Percentiles rank a stretch among this genome's conserved stretches.
Evolutionary conservation across 805 yeast species (phyloP).

Genomic region (Lachancea quebecensis): DNA sequence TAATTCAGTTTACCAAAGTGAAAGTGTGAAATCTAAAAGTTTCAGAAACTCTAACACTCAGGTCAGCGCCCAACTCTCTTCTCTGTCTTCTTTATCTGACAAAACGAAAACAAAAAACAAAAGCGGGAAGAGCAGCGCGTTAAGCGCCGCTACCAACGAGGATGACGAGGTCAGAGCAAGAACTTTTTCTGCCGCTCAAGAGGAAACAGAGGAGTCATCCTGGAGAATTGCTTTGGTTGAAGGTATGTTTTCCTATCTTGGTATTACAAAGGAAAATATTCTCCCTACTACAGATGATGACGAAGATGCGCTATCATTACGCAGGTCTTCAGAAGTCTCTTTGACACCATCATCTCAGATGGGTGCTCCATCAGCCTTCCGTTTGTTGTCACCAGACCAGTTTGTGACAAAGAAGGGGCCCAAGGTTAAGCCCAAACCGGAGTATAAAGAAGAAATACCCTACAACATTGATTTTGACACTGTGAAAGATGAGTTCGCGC

Average conservation of each 20-base stretch:
- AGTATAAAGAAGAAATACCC: constrained; percentile 10
- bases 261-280: constrained; percentile 43
- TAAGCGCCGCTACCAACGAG: neutral
- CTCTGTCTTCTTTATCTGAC: neutral
- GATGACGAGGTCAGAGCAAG: constrained; percentile 6
- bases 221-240: constrained; percentile 61
- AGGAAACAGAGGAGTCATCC: constrained; percentile 65
- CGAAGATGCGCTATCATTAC: neutral
- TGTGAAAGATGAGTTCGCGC: constrained; percentile 53
- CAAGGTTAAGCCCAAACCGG: neutral
- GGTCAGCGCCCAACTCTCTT: neutral
- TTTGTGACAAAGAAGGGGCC: neutral
- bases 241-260: constrained; percentile 60
- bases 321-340: constrained; percentile 7
- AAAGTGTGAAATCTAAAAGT: neutral
- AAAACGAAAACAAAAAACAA: neutral
- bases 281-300: constrained; percentile 9
- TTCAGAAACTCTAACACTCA: neutral
- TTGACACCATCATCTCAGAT: constrained; percentile 7
- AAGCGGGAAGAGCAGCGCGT: neutral
- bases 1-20: neutral
- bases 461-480: constrained; percentile 38
- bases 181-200: constrained; percentile 45
- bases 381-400: constrained; percentile 1
- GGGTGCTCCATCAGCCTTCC: neutral